Percentiles rank a stretch among this genome's conserved stretches.
Conservation (phyloP, 139 green algal genomes). For the Chlamydomonas urium region DNA sequence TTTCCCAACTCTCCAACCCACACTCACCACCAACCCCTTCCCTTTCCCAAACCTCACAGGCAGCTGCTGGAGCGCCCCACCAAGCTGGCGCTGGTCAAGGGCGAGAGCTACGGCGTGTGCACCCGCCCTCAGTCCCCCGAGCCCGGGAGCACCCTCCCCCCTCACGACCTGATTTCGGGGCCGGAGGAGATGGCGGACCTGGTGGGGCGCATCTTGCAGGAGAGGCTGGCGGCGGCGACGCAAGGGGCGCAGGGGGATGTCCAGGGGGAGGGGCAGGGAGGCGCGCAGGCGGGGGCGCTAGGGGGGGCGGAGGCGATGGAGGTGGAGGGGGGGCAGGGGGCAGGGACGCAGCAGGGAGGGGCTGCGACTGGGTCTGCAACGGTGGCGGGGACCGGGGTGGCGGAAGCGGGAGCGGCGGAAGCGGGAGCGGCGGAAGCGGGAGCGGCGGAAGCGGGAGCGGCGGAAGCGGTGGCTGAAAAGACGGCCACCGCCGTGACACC, state of each 20-base stretch:
- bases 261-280: too few species aligned
- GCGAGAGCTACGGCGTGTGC: slow-evolving; percentile 1
- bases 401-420: too few species aligned
- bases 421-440: background rate
- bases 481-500: background rate
- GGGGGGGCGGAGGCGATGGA: too few species aligned
- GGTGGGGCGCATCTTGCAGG: slow-evolving; percentile 15
- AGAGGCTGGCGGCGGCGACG: background rate
- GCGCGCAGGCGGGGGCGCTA: background rate
- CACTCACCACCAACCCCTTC: too few species aligned
- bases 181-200: slow-evolving; percentile 51
- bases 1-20: too few species aligned
- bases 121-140: background rate
- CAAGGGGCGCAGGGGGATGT: background rate
- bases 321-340: too few species aligned
- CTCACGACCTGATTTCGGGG: slow-evolving; percentile 32
- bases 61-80: slow-evolving; percentile 74
- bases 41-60: background rate
- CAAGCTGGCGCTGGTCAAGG: slow-evolving; percentile 69
- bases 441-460: background rate
- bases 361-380: too few species aligned
- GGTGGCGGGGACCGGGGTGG: too few species aligned
- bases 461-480: background rate
- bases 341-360: too few species aligned
- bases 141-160: background rate